Evolutionary conservation across 2,329 filamentous ascomycete species (phyloP), one percentile per base, ranked within the genome.

Genomic region (Cladophialophora chaetospira): DNA sequence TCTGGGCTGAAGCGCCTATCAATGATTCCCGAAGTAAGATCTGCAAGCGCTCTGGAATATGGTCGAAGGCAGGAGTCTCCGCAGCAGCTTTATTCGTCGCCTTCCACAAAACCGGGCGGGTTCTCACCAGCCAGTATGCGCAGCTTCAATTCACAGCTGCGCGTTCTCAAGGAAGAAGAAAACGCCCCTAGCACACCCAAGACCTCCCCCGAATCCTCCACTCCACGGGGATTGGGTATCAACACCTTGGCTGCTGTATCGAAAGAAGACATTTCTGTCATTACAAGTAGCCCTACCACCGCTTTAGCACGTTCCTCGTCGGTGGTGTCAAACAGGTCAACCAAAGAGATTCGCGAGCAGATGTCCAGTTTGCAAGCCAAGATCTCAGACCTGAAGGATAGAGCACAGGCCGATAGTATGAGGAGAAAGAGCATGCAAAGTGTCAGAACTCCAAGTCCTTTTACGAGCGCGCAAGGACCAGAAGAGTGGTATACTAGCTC

Each of bases 281-380:
- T 63, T 29, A 48, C 55, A 35, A 61, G 60, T 48, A 60, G 52
- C 33, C 57, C 52, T 4, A 52, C 54, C 15, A 61, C 57, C 13
- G 55, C 57, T 29, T 31, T 60, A 21, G 53, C 54, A 17, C 53
- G 65, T 26, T 59, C 60, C 4, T 46, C 61, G 4, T 59, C 60
- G 13, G 46, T 57, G 11, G 55, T 57, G 43, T 66, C 64, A 17
- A 62, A 36, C n/a, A 57, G 42, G 9, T 67, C 65, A 8, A 60
- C 63, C 10, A 56, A 60, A 33, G 83, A 85, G 67, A 77, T 96
- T 40, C 89, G 90, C 58, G 87, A 91, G 63, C 91, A 96, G 70
- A 89, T 96, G 82, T 86, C 88, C 54, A 90, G 88, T 51, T 78
- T 96, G 44, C 92, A 91, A 68, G 89, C 88, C 58, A 90, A 91